Evolutionary conservation across 139 green algal species (phyloP), one percentile per base, ranked within the genome.

Genomic region (Volvox africanus): DNA sequence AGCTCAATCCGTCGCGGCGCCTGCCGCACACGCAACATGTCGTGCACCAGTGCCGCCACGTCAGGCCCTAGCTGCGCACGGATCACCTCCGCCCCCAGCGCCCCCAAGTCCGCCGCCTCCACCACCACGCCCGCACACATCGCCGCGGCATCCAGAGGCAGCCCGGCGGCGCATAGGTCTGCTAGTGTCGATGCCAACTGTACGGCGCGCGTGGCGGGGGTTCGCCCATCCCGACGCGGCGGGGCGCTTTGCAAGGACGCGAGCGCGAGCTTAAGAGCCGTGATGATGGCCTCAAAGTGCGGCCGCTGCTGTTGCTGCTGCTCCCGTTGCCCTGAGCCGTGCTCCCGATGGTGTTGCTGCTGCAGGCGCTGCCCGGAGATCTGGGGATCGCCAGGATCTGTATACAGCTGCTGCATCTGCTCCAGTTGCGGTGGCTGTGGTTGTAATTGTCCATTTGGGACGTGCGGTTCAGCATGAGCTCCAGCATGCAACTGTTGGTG

Each of bases 91-190:
- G 44, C 21, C 13, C 88, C 19, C 79, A 92, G 44, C 75, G n/a
- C 61, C 13, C 95, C 94, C 35, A 30, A 32, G 12, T 93, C 89
- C 73, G 98, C 93, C 21, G 94, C 94, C 24, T 99, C 97, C 0
- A 94, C 88, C 16, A 99, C 71, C 2, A 99, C 92, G 32, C 94
- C 98, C 11, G 97, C 97, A 21, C 95, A 96, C n/a, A 99, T 97
- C 68, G 89, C 94, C 22, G 97, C 93, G 1, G 96, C 96, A 78
- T 99, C 97, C 75, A 99, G 92, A 0, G 95, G 96, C 73, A 97
- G 35, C 9, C 97, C 96, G 5, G 91, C 89, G 3, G 94, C 93
- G 1, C 90, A 91, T 0, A 97, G 89, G 79, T 98, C 96, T 19
- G 97, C 96, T 16, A 99, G 93, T 20, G 87, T 94, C 3, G 82